Conservation (phyloP, 75 land plant species). For the Pinus taeda region DNA sequence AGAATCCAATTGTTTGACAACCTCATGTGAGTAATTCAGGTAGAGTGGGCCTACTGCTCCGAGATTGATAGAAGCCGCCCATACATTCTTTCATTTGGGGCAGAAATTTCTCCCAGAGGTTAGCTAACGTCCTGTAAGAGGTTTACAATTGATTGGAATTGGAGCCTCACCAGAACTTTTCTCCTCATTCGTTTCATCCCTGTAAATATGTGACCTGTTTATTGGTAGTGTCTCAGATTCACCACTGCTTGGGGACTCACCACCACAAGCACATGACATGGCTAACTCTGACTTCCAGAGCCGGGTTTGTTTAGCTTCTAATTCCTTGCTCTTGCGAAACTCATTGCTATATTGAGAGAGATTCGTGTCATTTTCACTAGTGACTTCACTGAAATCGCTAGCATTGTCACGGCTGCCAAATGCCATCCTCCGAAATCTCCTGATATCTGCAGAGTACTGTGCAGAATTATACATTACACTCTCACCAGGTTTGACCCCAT, state of each 20-base stretch:
- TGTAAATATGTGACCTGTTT: background rate
- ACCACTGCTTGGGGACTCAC: background rate
- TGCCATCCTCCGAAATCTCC: slow-evolving; percentile 61
- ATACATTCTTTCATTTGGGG: background rate
- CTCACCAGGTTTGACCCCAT: slow-evolving; percentile 75
- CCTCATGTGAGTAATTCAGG: background rate
- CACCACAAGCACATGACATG: background rate
- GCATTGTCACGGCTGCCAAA: slow-evolving; percentile 42
- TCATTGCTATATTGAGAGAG: slow-evolving; percentile 34
- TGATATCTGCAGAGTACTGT: slow-evolving; percentile 51
- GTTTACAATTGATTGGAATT: background rate
- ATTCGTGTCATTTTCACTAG: slow-evolving; percentile 40
- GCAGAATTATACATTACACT: slow-evolving; percentile 44
- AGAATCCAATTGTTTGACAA: background rate
- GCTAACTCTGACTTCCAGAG: background rate
- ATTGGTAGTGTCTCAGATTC: slow-evolving; percentile 10
- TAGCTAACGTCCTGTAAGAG: slow-evolving; percentile 8
- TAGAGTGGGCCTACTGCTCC: background rate
- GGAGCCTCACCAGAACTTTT: slow-evolving; percentile 2
- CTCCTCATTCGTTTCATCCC: slow-evolving; percentile 7
- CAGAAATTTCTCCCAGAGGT: background rate
- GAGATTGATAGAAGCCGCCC: background rate
- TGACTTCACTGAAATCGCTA: slow-evolving; percentile 31
- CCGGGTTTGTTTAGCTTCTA: slow-evolving; percentile 5
- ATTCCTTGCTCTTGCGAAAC: slow-evolving; percentile 6